Percentiles rank a stretch among this genome's conserved stretches.
Evolutionary conservation across 2,329 filamentous ascomycete species (phyloP).

Genomic region (Byssoonygena ceratinophila): DNA sequence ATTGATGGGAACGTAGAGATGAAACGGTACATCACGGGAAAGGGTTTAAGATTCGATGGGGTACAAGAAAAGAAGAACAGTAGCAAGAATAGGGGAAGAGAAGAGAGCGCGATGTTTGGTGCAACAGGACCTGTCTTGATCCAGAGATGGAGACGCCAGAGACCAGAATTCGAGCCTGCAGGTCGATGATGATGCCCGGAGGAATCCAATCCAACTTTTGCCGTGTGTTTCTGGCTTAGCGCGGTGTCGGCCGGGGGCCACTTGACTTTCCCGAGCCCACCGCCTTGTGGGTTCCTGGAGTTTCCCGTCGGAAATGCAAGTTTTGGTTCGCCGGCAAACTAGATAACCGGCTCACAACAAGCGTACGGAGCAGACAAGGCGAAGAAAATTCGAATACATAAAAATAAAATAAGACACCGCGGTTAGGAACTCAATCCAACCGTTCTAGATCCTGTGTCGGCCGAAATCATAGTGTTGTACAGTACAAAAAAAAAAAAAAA

Average conservation of each 20-base stretch:
- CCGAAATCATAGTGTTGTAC: background rate
- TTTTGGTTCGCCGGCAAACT: constrained; percentile 3
- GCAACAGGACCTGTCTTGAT: background rate
- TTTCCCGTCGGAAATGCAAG: constrained; percentile 8
- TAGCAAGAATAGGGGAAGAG: background rate
- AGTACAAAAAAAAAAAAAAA: background rate
- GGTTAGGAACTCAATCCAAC: background rate
- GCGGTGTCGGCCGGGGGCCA: background rate
- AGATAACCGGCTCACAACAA: background rate
- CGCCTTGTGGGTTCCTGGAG: background rate
- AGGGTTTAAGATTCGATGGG: background rate
- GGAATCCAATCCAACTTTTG: background rate
- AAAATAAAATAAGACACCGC: background rate
- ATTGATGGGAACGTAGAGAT: constrained; percentile 8
- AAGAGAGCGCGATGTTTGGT: background rate
- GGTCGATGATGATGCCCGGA: constrained; percentile 2
- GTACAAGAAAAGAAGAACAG: background rate
- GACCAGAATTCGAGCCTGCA: background rate
- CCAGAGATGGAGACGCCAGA: background rate
- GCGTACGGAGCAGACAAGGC: too few species aligned
- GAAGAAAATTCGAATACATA: background rate
- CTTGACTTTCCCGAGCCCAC: constrained; percentile 3
- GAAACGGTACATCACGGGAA: constrained; percentile 7
- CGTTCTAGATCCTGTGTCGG: constrained; percentile 6
- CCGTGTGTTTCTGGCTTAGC: background rate